Base-by-base conservation (phyloP, 2,329 filamentous ascomycete genomes). In the Torrubiella hemipterigena region DNA sequence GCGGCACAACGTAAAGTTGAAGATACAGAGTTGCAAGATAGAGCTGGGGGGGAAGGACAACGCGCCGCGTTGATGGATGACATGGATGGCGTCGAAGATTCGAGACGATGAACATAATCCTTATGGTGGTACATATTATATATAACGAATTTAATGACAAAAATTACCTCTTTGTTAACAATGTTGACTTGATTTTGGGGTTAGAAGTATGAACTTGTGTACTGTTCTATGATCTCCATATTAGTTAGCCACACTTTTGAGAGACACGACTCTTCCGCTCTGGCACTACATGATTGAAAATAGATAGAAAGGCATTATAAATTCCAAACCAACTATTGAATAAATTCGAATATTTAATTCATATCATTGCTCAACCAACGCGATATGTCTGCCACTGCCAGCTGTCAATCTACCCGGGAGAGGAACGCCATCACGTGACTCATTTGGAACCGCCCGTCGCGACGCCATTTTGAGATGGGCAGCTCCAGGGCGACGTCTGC, bases 21-120 rank as follows among this genome's bases (percentile, higher is more conserved):
- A 12, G 57, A 61, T 34, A 37, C 55, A 13, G 58, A 63, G 38
- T 46, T 44, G 21, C 49, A 46, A 16, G 45, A 37, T 7, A 49
- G 46, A 25, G 34, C 51, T 6, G 37, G 38, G 5, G 50, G 45
- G 10, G 54, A 45, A 30, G 42, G 39, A 4, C 64, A 65, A 34
- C 49, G 45, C 2, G 49, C 56, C 7, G 54, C 56, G 1, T 64
- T 67, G 56, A 41, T 65, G n/a, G n/a, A n/a, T n/a, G n/a, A n/a
- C 25, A 43, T 50, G 6, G 49, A 45, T 22, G 34, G 34, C 19
- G 45, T 46, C 6, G 48, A 48, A 7, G n/a, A n/a, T n/a, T n/a
- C n/a, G n/a, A n/a, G n/a, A n/a, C n/a, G n/a, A n/a, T n/a, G n/a
- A n/a, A n/a, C n/a, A n/a, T n/a, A n/a, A n/a, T n/a, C n/a, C n/a